Percentiles rank a stretch among this genome's conserved stretches.
These are phyloP conservation scores for Catunica adiposa DNA, from an alignment of 2,329 filamentous ascomycete genomes.

Conservation along the genomic window DNA sequence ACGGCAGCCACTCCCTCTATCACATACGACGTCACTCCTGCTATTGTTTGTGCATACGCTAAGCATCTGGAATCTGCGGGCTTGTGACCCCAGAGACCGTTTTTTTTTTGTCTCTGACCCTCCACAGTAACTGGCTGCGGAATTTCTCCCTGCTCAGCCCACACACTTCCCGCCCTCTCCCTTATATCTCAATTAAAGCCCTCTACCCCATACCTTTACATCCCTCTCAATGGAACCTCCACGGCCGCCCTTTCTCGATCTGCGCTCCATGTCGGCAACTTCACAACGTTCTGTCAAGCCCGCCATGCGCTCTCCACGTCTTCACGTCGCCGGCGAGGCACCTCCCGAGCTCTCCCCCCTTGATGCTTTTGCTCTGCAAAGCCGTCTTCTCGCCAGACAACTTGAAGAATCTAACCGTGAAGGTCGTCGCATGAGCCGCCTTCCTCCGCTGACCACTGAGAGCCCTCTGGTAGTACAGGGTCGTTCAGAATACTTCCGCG, in stretches of 20 bases:
- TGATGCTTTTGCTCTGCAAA: slow-evolving; percentile 88
- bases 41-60: background rate
- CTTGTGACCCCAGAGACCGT: background rate
- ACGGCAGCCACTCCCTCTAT: too few species aligned
- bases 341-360: slow-evolving; percentile 86
- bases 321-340: slow-evolving; percentile 62
- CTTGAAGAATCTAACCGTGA: slow-evolving; percentile 62
- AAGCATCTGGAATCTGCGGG: background rate
- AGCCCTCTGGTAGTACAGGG: slow-evolving; percentile 61
- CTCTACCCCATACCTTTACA: background rate
- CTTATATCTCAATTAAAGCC: slow-evolving; percentile 1
- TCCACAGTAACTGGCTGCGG: background rate
- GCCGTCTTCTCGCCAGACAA: slow-evolving; percentile 70
- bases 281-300: slow-evolving; percentile 29
- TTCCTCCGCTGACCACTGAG: slow-evolving; percentile 68
- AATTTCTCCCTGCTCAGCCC: background rate
- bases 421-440: slow-evolving; percentile 65
- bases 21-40: background rate
- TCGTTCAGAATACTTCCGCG: slow-evolving; percentile 68
- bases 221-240: slow-evolving; percentile 32
- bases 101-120: background rate
- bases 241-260: slow-evolving; percentile 38
- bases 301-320: slow-evolving; percentile 52
- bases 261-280: slow-evolving; percentile 39
- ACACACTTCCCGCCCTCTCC: background rate